Evolutionary conservation across 2,329 filamentous ascomycete species (phyloP), one percentile per base, ranked within the genome.

Genomic region (Fonsecaea nubica): DNA sequence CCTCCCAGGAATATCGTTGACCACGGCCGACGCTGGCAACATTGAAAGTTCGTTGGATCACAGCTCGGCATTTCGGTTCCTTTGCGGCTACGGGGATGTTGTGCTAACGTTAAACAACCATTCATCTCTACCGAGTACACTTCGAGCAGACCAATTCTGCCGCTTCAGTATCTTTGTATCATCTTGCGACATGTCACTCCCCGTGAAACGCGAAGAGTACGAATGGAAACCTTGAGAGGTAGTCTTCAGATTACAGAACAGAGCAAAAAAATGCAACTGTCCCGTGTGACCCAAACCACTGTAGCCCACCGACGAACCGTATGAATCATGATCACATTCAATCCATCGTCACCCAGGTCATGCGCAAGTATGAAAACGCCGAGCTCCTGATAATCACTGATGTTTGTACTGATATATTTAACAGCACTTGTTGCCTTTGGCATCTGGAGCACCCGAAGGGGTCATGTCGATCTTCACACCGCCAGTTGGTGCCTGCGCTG

Each of bases 351-450:
- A 45, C 48, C 59, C 53, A 62, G 50, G 40, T 64, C 50, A 63
- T 63, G 62, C 50, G 35, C 52, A 61, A 50, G 40, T 65, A 35
- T 45, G 58, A 55, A 15, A 67, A 70, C 68, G 68, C 68, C 68
- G 32, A 64, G 60, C 65, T 64, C 68, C 63, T 33, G 21, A 36
- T 35, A 54, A 53, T 8, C 18, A 21, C 38, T 30, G 21, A 54
- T 32, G 30, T 40, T 18, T 35, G 8, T 53, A 25, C 38, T 32
- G 25, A 7, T 40, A 12, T 65, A 25, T 53, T 68, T 48, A 94
- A 81, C 92, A 95, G 83, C 92, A 95, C 80, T 91, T 91, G 77
- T 90, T 89, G 72, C 88, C 85, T 86, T 96, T 94, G 75, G 87
- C 85, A 74, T 91, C 87, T 75, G 92, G 87, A 74, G 95, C 92